Base-by-base conservation (phyloP, 139 green algal genomes). In the Tetraselmis chui region DNA sequence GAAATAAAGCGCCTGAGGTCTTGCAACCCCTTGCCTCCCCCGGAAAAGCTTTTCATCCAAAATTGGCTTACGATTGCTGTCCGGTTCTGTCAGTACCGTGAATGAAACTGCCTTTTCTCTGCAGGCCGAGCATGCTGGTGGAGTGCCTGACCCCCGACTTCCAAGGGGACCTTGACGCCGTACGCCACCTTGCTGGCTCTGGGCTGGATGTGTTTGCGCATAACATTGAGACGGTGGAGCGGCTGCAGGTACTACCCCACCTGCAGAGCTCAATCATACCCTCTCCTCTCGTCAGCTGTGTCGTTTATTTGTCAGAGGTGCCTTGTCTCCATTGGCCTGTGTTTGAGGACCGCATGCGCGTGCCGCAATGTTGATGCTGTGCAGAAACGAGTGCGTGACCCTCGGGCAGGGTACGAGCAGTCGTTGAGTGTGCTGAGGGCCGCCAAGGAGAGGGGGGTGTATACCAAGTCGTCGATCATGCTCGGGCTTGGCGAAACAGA, bases 161-260 rank as follows among this genome's bases (percentile, higher is more conserved):
- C 83, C 77, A 81, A 11, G 96, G 96, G 1, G 92, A 98, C 83
- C 59, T 94, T 76, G 90, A 89, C 0, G 87, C 90, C 0, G 93
- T 98, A 28, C 31, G 45, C 27, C 79, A 87, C 45, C 86, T 98
- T 58, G 95, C 94, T 1, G 30, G 31, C 1, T 94, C 86, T 1
- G 96, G 96, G 1, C 86, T 99, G 78, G 96, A 99, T 83, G 97
- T 99, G 23, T 99, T 94, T 89, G 97, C 97, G 1, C 96, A 99
- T 92, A 99, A 99, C 88, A 87, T 99, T 25, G 97, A 99, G 89
- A 99, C 96, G 0, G 95, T 98, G 32, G 87, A 94, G 28, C 76
- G 92, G 32, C 90, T 99, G 86, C 93, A 97, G 83, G 82, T 83
- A 30, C 0, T 67, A 5, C 45, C 45, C 45, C 45, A 5, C 45